phyloP scores from a whole-genome alignment of 345 rosid genomes.

The Rhodamnia rubescens region DNA sequence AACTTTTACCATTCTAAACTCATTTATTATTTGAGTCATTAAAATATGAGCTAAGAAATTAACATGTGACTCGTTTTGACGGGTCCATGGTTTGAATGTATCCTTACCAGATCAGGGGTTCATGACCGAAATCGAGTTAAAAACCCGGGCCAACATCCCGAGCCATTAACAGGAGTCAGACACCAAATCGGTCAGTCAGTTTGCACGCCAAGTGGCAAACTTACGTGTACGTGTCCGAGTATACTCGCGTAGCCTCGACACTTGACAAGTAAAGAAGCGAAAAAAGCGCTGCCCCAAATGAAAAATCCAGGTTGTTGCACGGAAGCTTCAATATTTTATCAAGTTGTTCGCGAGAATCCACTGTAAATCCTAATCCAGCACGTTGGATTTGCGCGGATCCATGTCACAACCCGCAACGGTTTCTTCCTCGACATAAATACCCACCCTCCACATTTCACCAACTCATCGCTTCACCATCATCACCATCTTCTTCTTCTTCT shows the following conservation, averaged over 20 bases:
- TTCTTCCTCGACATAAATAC: slow-evolving; percentile 4
- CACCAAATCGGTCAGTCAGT: not conserved
- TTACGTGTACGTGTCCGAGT: not conserved
- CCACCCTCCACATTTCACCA: not conserved
- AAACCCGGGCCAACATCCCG: not conserved
- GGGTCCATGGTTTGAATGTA: not conserved
- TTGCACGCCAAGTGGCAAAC: not conserved
- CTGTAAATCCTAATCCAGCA: slow-evolving; percentile 20
- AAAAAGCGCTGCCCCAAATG: not conserved
- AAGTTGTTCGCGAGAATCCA: not conserved
- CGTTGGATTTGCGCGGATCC: slow-evolving; percentile 23
- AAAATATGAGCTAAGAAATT: too few relatives aligned
- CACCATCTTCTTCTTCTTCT: not conserved
- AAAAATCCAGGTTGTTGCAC: not conserved
- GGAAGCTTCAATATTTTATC: not conserved
- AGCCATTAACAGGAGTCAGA: not conserved
- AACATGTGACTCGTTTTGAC: not conserved
- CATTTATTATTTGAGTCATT: not conserved
- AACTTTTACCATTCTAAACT: not conserved
- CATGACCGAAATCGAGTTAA: not conserved
- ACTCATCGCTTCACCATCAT: not conserved
- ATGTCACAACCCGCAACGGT: slow-evolving; percentile 38
- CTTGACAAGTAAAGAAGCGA: not conserved
- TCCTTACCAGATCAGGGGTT: not conserved
- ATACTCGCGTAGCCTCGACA: not conserved